These are phyloP conservation scores for Exobasidium rhododendri DNA, from an alignment of 1,284 basidiomycete genomes.

Conservation along the genomic window DNA sequence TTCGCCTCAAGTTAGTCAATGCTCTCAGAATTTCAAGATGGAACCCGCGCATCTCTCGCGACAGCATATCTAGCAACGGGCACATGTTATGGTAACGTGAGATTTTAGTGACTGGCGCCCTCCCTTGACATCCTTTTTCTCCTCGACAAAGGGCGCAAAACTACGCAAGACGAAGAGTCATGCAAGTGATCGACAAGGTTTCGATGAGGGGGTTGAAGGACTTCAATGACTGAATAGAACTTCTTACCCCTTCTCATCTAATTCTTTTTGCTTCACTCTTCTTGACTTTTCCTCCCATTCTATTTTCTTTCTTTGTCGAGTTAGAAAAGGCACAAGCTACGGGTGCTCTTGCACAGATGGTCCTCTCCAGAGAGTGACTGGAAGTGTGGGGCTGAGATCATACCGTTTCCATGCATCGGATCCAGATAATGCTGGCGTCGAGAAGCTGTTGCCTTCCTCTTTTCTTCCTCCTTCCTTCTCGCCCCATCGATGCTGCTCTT, in stretches of 20 bases:
- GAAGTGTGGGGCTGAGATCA: constrained; percentile 25
- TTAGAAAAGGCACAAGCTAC: constrained; percentile 31
- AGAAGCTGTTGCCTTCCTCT: constrained; percentile 47
- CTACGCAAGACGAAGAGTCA: no score
- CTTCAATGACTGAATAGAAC: no score
- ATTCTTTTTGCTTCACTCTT: background rate
- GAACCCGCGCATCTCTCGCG: background rate
- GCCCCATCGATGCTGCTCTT: background rate
- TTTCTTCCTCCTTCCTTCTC: background rate
- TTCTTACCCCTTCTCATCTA: background rate
- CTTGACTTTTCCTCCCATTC: background rate
- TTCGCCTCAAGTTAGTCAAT: constrained; percentile 52
- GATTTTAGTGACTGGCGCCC: background rate
- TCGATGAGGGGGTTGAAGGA: no score
- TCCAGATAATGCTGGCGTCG: constrained; percentile 56
- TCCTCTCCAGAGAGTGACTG: background rate
- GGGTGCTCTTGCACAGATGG: constrained; percentile 37
- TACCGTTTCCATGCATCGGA: constrained; percentile 45
- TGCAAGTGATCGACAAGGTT: no score
- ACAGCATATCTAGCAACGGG: background rate
- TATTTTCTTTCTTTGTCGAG: constrained; percentile 11
- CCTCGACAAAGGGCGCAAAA: background rate
- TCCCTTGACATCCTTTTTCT: background rate
- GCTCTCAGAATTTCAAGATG: background rate
- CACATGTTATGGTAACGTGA: background rate